Evolutionary conservation across 2,329 filamentous ascomycete species (phyloP), one percentile per base, ranked within the genome.

Genomic region (Tetracladium maxilliforme): DNA sequence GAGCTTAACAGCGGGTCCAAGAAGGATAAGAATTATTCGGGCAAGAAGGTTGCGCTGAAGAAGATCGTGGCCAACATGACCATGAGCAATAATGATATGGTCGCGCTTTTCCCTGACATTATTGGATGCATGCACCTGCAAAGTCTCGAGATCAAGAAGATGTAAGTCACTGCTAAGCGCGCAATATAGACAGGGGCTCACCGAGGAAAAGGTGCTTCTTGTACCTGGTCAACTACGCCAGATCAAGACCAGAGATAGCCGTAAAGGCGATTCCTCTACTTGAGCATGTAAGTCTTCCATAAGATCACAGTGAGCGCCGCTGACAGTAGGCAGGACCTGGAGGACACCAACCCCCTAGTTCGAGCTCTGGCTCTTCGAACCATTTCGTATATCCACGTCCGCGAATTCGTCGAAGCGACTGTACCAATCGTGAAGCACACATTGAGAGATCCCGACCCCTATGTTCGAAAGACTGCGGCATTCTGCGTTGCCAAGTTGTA

Each of bases 61-160:
- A 94, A 94, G 66, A 95, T 98, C 40, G 90, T 98, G 41, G 90
- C 90, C 49, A 98, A 98, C 50, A 98, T 98, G 90, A 98, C 90
- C 36, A 98, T 98, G 90, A 95, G 87, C 69, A 98, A 98, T 58
- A 98, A 95, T 47, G 90, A 98, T 52, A 98, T 98, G 90, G 79
- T 95, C 28, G 84, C 83, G 19, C 62, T 98, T 26, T 98, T 98
- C 41, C 84, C 87, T 11, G 90, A 98, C 47, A 79, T 98, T 31
- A 81, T 98, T 40, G 74, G 64, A 34, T 95, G 87, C 61, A 98
- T 98, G 90, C 73, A 81, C 40, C 81, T 98, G 33, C 78, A 76
- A 26, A 92, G 80, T 42, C 58, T 98, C 49, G 90, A 98, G 55
- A 94, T 98, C 56, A 98, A 98, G 69, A 98, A 98, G 65, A 98